Evolutionary conservation across 768 basidiomycete genomes (phyloP).

Genomic region (Pholiota microspora): DNA sequence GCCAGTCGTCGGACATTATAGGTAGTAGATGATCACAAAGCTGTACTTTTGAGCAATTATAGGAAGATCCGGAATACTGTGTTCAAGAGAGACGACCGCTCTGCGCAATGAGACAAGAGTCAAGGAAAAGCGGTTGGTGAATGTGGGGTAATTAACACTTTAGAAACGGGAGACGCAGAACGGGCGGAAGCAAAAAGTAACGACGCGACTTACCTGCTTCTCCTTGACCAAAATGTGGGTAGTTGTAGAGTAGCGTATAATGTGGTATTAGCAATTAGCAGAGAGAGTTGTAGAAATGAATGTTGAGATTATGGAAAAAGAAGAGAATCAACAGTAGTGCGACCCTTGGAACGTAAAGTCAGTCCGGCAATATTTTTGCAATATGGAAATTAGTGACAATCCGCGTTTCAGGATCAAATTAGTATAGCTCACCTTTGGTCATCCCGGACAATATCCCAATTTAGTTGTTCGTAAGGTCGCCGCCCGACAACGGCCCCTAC

Average conservation of each 20-base stretch:
- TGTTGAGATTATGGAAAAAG: neutral
- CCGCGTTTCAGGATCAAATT: constrained; percentile 42
- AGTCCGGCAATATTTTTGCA: constrained; percentile 20
- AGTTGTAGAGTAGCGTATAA: neutral
- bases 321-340: neutral
- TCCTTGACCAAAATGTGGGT: neutral
- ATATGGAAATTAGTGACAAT: constrained; percentile 14
- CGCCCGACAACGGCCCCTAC: constrained; percentile 20
- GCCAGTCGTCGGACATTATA: too few relatives aligned
- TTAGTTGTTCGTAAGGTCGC: constrained; percentile 32
- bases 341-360: constrained; percentile 13
- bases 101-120: too few relatives aligned
- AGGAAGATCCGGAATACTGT: too few relatives aligned
- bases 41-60: too few relatives aligned
- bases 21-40: too few relatives aligned
- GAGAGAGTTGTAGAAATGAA: neutral
- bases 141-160: neutral
- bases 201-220: neutral
- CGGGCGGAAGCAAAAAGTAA: neutral
- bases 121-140: neutral
- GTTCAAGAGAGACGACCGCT: too few relatives aligned
- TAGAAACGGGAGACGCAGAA: neutral
- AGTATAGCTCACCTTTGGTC: constrained; percentile 23
- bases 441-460: constrained; percentile 21
- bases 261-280: neutral